Percentiles rank a stretch among this genome's conserved stretches.
These are phyloP conservation scores for Colletotrichum spinosum DNA, from an alignment of 2,329 filamentous ascomycete genomes.

Conservation along the genomic window DNA sequence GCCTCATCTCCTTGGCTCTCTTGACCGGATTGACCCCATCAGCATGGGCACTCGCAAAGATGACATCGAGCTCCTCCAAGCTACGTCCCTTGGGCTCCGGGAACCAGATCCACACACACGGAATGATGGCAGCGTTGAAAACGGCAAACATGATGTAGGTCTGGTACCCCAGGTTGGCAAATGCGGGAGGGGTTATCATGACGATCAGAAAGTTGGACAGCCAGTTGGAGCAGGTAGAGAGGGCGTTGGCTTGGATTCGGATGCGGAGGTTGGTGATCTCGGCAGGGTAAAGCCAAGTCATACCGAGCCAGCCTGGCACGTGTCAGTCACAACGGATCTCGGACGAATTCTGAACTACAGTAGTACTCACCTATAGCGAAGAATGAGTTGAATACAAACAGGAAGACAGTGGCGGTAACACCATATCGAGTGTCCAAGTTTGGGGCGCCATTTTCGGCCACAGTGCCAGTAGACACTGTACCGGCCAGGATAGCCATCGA, in stretches of 20 bases:
- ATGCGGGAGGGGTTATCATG: conserved; percentile 73
- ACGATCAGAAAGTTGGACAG: conserved; percentile 74
- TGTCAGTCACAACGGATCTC: not conserved
- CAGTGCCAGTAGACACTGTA: conserved; percentile 45
- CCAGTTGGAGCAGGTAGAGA: conserved; percentile 72
- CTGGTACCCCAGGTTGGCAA: conserved; percentile 63
- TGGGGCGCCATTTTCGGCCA: conserved; percentile 43
- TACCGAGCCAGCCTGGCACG: conserved; percentile 62
- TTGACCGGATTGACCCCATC: conserved; percentile 44
- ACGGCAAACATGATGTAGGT: conserved; percentile 68
- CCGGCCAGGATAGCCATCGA: conserved; percentile 68
- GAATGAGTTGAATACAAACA: conserved; percentile 72
- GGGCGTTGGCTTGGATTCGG: conserved; percentile 71
- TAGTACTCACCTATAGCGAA: conserved; percentile 59
- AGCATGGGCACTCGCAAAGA: conserved; percentile 46
- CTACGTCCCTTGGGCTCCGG: conserved; percentile 66
- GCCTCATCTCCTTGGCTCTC: conserved; percentile 42
- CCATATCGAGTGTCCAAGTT: conserved; percentile 43
- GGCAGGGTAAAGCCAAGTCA: conserved; percentile 72
- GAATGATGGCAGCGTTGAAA: conserved; percentile 64
- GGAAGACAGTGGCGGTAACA: conserved; percentile 56
- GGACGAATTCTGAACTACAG: not conserved
- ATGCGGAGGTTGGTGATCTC: conserved; percentile 71
- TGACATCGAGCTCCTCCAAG: conserved; percentile 71
- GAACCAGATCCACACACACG: conserved; percentile 63